Evolutionary conservation across 352 stramenopile species (phyloP).

Genomic region (Pythium coloratum): DNA sequence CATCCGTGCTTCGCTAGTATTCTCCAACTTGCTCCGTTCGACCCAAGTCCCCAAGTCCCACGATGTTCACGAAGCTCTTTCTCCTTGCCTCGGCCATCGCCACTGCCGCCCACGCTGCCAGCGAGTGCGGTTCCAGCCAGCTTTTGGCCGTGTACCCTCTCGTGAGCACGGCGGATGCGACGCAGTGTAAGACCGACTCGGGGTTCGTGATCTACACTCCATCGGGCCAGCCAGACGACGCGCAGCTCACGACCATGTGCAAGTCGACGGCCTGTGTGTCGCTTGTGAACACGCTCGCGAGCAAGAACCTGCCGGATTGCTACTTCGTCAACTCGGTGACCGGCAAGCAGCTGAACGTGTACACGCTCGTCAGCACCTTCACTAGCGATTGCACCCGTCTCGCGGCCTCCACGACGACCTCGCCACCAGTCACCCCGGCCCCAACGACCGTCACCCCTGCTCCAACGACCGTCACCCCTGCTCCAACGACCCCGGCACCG

Average conservation of each 20-base stretch:
- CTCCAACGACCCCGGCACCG: too few species aligned
- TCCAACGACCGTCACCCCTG: not conserved
- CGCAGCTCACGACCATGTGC: conserved; percentile 34
- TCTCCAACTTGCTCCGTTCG: not conserved
- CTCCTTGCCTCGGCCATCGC: not conserved
- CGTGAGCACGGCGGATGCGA: not conserved
- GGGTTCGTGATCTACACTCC: conserved; percentile 35
- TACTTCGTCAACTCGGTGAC: not conserved
- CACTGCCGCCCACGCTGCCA: not conserved
- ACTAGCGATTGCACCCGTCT: not conserved
- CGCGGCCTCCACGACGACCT: not conserved
- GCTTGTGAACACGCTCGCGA: not conserved
- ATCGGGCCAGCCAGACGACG: conserved; percentile 27
- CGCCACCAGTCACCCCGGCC: not conserved
- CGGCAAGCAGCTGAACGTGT: not conserved
- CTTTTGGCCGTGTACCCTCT: conserved; percentile 6
- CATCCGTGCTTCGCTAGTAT: not conserved
- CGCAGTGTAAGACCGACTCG: conserved; percentile 29
- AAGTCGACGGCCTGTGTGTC: conserved; percentile 21
- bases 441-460: not conserved
- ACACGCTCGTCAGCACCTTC: not conserved
- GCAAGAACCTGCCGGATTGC: not conserved
- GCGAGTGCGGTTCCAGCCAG: not conserved
- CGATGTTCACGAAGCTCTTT: not conserved
- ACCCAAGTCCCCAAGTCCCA: not conserved